phyloP scores from a whole-genome alignment of 192 early-diverging fungal genomes.

The Rhizoclosmatium sp. region DNA sequence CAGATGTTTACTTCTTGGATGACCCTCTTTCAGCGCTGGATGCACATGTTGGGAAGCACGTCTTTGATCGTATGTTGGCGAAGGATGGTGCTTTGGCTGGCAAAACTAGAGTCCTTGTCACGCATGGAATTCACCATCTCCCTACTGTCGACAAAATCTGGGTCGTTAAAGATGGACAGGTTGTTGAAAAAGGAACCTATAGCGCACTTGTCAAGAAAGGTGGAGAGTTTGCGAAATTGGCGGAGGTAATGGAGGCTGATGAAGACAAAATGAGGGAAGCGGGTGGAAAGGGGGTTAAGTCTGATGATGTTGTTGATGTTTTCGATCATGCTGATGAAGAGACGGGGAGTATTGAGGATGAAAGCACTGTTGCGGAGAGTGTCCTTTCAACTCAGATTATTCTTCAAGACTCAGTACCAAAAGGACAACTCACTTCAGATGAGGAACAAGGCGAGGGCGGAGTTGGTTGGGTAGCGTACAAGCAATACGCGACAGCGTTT shows the following conservation, averaged over 20 bases:
- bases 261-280: constrained; percentile 69
- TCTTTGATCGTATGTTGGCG: constrained; percentile 73
- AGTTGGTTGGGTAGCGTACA: constrained; percentile 27
- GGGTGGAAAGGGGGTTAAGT: constrained; percentile 64
- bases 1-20: constrained; percentile 41
- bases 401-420: no score
- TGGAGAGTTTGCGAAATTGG: constrained; percentile 61
- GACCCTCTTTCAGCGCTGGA: constrained; percentile 56
- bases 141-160: constrained; percentile 37
- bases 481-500: constrained; percentile 30
- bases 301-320: neutral
- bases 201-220: constrained; percentile 28
- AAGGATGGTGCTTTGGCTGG: constrained; percentile 39
- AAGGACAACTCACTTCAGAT: neutral
- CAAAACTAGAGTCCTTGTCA: constrained; percentile 50
- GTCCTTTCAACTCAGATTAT: constrained; percentile 30
- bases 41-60: constrained; percentile 59
- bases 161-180: constrained; percentile 37
- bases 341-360: neutral
- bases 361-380: neutral
- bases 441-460: constrained; percentile 30
- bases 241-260: constrained; percentile 57
- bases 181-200: constrained; percentile 42
- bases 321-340: constrained; percentile 9
- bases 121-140: constrained; percentile 49